Conservation (phyloP, 2,329 filamentous ascomycete species). For the Trichoderma guizhouense region DNA sequence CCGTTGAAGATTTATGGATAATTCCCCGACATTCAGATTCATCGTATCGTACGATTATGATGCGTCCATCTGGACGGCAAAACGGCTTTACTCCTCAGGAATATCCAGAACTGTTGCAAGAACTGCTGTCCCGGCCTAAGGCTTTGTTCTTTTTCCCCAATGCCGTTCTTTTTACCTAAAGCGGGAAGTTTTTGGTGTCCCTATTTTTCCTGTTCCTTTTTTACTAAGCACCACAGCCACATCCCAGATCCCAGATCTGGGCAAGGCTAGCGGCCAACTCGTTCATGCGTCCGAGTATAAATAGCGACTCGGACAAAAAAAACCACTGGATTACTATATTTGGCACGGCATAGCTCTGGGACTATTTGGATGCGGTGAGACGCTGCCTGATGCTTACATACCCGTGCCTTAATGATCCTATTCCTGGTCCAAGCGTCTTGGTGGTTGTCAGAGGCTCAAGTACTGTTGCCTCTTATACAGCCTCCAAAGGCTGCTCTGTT, state of each 20-base stretch:
- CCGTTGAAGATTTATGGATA: neutral
- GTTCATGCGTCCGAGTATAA: neutral
- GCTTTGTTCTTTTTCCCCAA: neutral
- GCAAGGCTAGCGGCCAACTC: neutral
- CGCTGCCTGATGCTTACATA: neutral
- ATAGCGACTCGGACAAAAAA: neutral
- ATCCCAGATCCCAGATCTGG: neutral
- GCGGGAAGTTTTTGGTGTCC: neutral
- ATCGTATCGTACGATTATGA: constrained; percentile 3
- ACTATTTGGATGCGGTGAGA: constrained; percentile 6
- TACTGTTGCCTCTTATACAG: neutral
- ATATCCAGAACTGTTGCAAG: neutral
- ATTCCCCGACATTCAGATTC: neutral
- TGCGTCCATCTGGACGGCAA: neutral
- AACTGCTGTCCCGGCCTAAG: neutral
- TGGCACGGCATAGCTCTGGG: neutral
- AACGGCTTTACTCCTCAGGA: neutral
- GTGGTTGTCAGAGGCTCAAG: neutral
- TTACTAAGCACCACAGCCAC: constrained; percentile 12
- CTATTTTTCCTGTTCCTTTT: neutral
- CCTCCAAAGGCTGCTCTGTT: neutral
- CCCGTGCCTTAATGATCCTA: neutral
- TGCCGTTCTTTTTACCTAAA: neutral
- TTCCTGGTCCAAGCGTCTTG: neutral
- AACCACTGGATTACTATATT: constrained; percentile 7